Evolutionary conservation across 768 basidiomycete genomes (phyloP), one percentile per base, ranked within the genome.

Genomic region (Xanthoconium purpureum): DNA sequence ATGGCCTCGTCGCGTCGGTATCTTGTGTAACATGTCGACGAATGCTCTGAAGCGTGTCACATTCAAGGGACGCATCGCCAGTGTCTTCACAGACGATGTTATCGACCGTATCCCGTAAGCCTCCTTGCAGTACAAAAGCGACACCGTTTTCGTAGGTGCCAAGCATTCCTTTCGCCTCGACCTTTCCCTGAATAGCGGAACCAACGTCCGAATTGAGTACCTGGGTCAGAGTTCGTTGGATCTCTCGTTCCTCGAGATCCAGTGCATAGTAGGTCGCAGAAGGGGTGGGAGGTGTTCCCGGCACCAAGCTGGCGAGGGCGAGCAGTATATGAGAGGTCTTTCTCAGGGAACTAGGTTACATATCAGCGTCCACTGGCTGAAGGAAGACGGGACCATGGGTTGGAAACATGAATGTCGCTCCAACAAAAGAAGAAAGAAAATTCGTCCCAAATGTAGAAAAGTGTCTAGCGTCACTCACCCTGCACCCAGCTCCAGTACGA

Each of bases 141-240:
- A 98, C 76, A 2, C 95, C 94, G 32, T 88, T 88, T 48, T 96
- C 86, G 70, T 93, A 98, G 4, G 93, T 96, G 24, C 92, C 96
- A 70, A 91, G 91, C 61, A 98, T 80, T 20, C 95, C 97, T 55
- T 85, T 87, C 38, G 84, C 85, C 3, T 82, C 76, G 35, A 98
- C 85, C 65, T 91, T 93, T 47, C 87, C 90, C 29, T 74, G 58
- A 3, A 94, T 77, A 35, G 76, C 71, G 11, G 74, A 62, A 30
- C 91, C 91, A 35, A 88, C 74, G 13, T 82, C 79, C 13, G 89
- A 89, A 14, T 68, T 63, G 48, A 79, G 70, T 59, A 99, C 84
- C 63, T 84, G 77, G 18, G 74, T 73, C 28, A 98, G 81, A 9
- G 92, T 89, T 35, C 93, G 85, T 55, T 84, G 80, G 28, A 98